Conservation (phyloP, 2,329 filamentous ascomycete genomes). For the Aspergillus felis region DNA sequence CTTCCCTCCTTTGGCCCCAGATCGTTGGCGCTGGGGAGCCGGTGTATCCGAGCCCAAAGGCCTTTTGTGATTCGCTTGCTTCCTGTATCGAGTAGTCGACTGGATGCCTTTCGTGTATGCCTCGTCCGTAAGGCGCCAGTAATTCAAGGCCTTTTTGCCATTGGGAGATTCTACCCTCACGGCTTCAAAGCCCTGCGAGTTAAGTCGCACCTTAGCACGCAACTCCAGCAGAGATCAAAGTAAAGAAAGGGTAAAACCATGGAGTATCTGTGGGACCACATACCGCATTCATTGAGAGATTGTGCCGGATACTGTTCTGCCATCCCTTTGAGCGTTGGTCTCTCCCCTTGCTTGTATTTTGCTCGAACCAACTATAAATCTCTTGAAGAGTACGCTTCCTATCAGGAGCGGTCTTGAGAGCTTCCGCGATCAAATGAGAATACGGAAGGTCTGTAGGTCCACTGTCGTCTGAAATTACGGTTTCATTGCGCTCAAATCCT, state of each 20-base stretch:
- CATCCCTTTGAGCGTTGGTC: constrained; percentile 65
- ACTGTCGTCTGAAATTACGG: constrained; percentile 23
- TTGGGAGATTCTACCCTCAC: constrained; percentile 50
- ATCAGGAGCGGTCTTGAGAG: constrained; percentile 63
- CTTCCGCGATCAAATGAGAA: constrained; percentile 73
- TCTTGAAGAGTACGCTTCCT: constrained; percentile 76
- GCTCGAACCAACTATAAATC: constrained; percentile 85
- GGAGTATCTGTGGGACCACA: constrained; percentile 29
- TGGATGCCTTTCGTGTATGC: constrained; percentile 67
- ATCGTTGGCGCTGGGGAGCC: constrained; percentile 37
- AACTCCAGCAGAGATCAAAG: constrained; percentile 9
- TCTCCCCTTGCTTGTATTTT: constrained; percentile 72
- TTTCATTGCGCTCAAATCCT: constrained; percentile 19
- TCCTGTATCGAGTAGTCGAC: constrained; percentile 78
- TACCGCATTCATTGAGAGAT: constrained; percentile 93
- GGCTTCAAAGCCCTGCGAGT: constrained; percentile 43
- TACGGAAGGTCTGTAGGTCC: constrained; percentile 61
- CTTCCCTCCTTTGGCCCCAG: constrained; percentile 40
- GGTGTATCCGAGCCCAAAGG: constrained; percentile 33
- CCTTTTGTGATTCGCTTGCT: constrained; percentile 41
- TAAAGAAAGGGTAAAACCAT: constrained; percentile 1
- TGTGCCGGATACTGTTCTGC: constrained; percentile 95
- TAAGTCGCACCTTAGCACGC: constrained; percentile 4
- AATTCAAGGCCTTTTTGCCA: constrained; percentile 59
- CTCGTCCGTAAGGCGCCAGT: constrained; percentile 73